Conservation (phyloP, 306 rosid species). For the Fagus crenata region DNA sequence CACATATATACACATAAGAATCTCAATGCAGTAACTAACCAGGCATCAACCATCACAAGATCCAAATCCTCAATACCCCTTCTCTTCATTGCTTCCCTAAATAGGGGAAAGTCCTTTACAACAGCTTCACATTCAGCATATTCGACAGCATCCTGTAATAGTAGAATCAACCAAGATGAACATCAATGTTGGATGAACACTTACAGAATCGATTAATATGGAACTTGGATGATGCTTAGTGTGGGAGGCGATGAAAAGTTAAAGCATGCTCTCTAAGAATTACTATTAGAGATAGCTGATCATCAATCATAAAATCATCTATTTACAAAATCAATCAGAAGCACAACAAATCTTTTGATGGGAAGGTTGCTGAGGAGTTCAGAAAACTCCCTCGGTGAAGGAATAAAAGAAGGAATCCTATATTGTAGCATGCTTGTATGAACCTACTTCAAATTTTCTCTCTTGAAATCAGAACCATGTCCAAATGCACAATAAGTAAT, state of each 20-base stretch:
- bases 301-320: background rate
- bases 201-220: background rate
- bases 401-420: background rate
- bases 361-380: background rate
- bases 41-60: constrained; percentile 85
- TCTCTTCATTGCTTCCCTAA: constrained; percentile 79
- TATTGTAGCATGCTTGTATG: background rate
- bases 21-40: constrained; percentile 44
- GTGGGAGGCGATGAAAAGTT: background rate
- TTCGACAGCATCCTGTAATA: constrained; percentile 68
- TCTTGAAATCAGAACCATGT: background rate
- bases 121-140: constrained; percentile 88
- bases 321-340: background rate
- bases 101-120: constrained; percentile 69
- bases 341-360: background rate
- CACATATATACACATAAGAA: constrained; percentile 2
- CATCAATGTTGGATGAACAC: background rate
- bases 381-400: background rate
- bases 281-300: background rate
- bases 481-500: background rate
- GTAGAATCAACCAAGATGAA: constrained; percentile 13
- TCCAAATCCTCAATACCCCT: constrained; percentile 90
- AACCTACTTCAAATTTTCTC: background rate
- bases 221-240: constrained; percentile 8
- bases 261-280: background rate